Evolutionary conservation across 192 early-diverging fungal genomes (phyloP), one percentile per base, ranked within the genome.

Genomic region (Coemansia sp.): DNA sequence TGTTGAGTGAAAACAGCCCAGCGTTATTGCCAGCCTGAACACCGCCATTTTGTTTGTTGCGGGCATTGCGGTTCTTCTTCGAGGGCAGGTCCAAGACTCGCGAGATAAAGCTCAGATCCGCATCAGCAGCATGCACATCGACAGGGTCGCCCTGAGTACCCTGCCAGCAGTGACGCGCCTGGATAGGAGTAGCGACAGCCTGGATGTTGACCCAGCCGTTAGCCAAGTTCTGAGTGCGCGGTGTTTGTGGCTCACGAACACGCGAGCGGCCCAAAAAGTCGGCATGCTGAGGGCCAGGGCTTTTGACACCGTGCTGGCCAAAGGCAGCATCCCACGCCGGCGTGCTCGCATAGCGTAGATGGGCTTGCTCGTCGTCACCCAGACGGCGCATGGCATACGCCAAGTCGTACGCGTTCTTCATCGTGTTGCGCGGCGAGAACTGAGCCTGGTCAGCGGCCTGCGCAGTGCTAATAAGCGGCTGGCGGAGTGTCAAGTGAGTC

Each of bases 371-470:
- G 53, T 91, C 87, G 67, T 91, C 87, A 56, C 86, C 90, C 82
- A 91, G 88, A 22, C 91, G 84, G 58, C 90, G 90, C 43, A 93
- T 88, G 38, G 91, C 89, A 67, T 88, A 91, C 24, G 89, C 87
- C 61, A 93, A 80, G 69, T 91, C 89, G 66, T 90, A 89, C 15
- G 88, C 88, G 63, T 91, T 84, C 68, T 91, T 93, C 63, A 93
- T 84, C 59, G 70, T 84, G 85, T 85, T 84, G 47, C 74, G 75
- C 27, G 83, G 79, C 70, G 75, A 82, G 62, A 75, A 77, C 71
- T 73, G 74, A 67, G 43, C 62, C 62, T 65, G 45, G 52, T 69
- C 20, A 6, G 64, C 49, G 35, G 34, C 45, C 6, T 56, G 18
- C 5, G 27, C 32, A 30, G 10, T 39, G 59, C 43, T 67, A 5